phyloP scores from a whole-genome alignment of 225 moss, liverwort and hornwort genomes.

The Bryum argenteum region DNA sequence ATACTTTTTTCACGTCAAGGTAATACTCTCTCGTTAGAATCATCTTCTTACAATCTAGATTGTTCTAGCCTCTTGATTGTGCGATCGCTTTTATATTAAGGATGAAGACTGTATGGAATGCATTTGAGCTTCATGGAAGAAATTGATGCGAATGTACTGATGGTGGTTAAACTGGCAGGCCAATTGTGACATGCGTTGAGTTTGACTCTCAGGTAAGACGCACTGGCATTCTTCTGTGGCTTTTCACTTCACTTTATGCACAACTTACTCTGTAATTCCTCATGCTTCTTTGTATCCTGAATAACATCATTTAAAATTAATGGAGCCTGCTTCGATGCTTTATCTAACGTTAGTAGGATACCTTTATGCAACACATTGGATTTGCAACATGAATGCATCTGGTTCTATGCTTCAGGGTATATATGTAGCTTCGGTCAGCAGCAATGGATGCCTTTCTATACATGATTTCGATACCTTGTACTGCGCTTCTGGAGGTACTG shows the following conservation, averaged over 20 bases:
- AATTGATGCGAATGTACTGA: conserved; percentile 14
- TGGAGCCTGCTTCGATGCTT: conserved; percentile 1
- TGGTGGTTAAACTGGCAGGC: conserved; percentile 46
- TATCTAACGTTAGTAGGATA: conserved; percentile 20
- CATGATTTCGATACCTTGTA: conserved; percentile 86
- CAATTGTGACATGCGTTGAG: conserved; percentile 57
- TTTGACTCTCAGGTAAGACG: conserved; percentile 68
- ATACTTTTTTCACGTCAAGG: too few relatives aligned
- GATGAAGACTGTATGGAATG: conserved; percentile 17
- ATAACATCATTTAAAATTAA: background rate
- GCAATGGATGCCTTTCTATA: conserved; percentile 64
- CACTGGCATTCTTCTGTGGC: conserved; percentile 36
- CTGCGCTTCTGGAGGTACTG: conserved; percentile 61
- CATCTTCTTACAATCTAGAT: conserved; percentile 21
- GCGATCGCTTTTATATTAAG: conserved; percentile 7
- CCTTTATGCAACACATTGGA: conserved; percentile 17
- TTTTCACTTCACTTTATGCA: conserved; percentile 36
- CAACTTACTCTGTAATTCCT: conserved; percentile 31
- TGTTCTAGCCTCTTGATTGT: conserved; percentile 3
- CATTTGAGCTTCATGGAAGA: conserved; percentile 16
- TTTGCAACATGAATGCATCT: conserved; percentile 16
- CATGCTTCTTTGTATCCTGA: conserved; percentile 20
- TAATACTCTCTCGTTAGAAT: conserved; percentile 9
- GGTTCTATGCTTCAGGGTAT: conserved; percentile 67
- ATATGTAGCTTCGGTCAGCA: conserved; percentile 83